Evolutionary conservation across 2,329 filamentous ascomycete genomes (phyloP).

Genomic region (Xylogone sp.): DNA sequence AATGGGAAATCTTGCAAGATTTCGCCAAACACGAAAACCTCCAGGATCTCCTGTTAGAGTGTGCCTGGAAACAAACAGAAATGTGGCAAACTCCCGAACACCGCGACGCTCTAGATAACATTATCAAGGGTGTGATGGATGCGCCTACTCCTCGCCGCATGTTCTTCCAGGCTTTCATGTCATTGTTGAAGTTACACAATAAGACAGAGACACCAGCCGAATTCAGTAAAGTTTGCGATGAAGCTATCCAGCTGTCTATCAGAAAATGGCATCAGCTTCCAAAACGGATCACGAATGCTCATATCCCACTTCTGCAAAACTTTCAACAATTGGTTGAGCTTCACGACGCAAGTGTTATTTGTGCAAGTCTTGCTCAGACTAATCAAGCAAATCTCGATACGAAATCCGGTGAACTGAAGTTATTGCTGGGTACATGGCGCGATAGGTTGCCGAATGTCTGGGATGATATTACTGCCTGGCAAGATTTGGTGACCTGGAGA

Average conservation of each 20-base stretch:
- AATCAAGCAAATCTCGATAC: slow-evolving; percentile 81
- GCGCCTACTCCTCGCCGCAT: slow-evolving; percentile 88
- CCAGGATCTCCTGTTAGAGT: slow-evolving; percentile 91
- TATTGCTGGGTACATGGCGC: slow-evolving; percentile 90
- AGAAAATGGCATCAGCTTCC: slow-evolving; percentile 99
- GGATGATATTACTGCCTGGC: slow-evolving; percentile 99
- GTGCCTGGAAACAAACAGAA: slow-evolving; percentile 92
- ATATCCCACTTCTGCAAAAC: slow-evolving; percentile 91
- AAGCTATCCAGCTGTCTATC: slow-evolving; percentile 95
- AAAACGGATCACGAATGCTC: slow-evolving; percentile 85
- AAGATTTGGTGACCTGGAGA: slow-evolving; percentile 98
- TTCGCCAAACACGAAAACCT: slow-evolving; percentile 99
- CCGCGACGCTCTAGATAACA: slow-evolving; percentile 82
- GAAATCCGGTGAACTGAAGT: slow-evolving; percentile 93
- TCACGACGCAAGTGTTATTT: slow-evolving; percentile 96
- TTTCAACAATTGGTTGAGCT: slow-evolving; percentile 98
- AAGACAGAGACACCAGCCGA: slow-evolving; percentile 77
- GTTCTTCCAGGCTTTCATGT: slow-evolving; percentile 99
- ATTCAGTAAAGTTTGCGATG: slow-evolving; percentile 88
- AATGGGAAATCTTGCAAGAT: slow-evolving; percentile 97
- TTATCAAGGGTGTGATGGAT: slow-evolving; percentile 97
- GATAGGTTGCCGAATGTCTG: slow-evolving; percentile 95
- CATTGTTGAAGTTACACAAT: slow-evolving; percentile 87
- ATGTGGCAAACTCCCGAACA: slow-evolving; percentile 88
- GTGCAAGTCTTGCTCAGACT: slow-evolving; percentile 81